Evolutionary conservation across 768 basidiomycete species (phyloP), one percentile per base, ranked within the genome.

Genomic region (Hypholoma sublateritium): DNA sequence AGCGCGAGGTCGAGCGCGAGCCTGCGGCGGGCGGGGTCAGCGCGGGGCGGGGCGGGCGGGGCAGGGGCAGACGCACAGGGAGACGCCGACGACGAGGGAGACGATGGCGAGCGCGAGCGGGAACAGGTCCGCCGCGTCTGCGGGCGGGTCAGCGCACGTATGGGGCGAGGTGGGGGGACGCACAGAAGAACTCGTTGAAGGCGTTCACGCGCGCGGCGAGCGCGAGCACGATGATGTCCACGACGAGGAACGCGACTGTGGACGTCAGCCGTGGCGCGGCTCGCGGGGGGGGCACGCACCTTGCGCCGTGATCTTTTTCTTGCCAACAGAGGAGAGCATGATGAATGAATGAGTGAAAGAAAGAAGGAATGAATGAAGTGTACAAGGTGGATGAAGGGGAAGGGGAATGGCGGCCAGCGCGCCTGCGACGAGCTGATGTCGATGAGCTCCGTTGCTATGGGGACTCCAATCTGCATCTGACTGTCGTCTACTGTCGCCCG

Each of bases 131-230:
- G 85, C 85, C 45, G 80, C 69, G 65, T 79, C 83, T 85, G 59
- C 16, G 16, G 25, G 9, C 48, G 6, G 12, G 60, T 24, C 62
- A 28, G 28, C 17, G 32, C 28, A 32, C 22, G 39, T 39, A 28
- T 6, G 43, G 19, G 36, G 16, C 13, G 34, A 28, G 25, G 16
- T 42, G 25, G 35, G 35, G 21, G 4, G 14, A 72, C 81, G 62
- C 56, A 85, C 84, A 86, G 72, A 80, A 86, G 67, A 78, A 87
- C 22, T 82, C 80, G 63, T 84, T 80, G 65, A 81, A 85, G 21
- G 70, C 63, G 68, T 85, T 85, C 44, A 87, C 80, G 45, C 75
- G 74, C 16, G 78, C 72, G 0, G 84, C 74, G 50, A 85, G 74
- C 11, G 75, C 83, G 39, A 87, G 71, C 13, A 82, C 81, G 48